These are phyloP conservation scores for Globisporangium rhizosaccharum DNA, from an alignment of 352 stramenopile genomes.

Conservation along the genomic window DNA sequence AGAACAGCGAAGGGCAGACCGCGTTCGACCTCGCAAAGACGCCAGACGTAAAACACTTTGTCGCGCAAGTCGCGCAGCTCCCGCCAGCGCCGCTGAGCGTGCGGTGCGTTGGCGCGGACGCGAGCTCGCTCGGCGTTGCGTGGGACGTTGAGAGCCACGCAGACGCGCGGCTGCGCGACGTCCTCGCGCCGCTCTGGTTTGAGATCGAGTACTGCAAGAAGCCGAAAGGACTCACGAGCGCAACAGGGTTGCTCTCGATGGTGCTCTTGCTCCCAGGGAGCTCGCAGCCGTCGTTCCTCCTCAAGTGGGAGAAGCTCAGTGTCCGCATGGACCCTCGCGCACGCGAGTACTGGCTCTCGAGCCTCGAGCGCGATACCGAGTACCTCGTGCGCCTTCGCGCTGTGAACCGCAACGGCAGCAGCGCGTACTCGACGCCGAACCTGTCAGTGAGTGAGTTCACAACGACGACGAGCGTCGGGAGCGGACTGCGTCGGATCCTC, in stretches of 20 bases:
- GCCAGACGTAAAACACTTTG: constrained; percentile 31
- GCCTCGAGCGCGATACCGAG: constrained; percentile 45
- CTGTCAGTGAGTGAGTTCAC: constrained; percentile 36
- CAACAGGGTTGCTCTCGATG: constrained; percentile 46
- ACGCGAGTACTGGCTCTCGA: constrained; percentile 51
- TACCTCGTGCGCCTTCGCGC: constrained; percentile 57
- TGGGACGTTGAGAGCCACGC: constrained; percentile 39
- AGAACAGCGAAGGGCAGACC: constrained; percentile 37
- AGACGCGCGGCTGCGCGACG: constrained; percentile 25
- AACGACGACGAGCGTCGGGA: constrained; percentile 16
- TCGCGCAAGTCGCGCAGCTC: constrained; percentile 28
- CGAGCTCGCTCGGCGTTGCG: constrained; percentile 41
- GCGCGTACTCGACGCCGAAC: constrained; percentile 45
- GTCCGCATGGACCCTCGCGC: constrained; percentile 44
- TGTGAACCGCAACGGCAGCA: constrained; percentile 58
- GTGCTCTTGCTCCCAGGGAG: constrained; percentile 36
- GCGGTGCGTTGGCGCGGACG: constrained; percentile 45
- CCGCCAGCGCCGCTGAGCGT: constrained; percentile 28
- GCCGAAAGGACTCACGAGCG: constrained; percentile 32
- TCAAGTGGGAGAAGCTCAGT: constrained; percentile 44
- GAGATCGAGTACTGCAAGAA: constrained; percentile 64
- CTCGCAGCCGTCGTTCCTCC: constrained; percentile 17
- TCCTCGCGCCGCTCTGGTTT: constrained; percentile 40
- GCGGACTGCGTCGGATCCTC: constrained; percentile 3
- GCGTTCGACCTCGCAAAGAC: constrained; percentile 40